Conservation (phyloP, 1,284 basidiomycete genomes). For the Cystobasidiaceae sp. region DNA sequence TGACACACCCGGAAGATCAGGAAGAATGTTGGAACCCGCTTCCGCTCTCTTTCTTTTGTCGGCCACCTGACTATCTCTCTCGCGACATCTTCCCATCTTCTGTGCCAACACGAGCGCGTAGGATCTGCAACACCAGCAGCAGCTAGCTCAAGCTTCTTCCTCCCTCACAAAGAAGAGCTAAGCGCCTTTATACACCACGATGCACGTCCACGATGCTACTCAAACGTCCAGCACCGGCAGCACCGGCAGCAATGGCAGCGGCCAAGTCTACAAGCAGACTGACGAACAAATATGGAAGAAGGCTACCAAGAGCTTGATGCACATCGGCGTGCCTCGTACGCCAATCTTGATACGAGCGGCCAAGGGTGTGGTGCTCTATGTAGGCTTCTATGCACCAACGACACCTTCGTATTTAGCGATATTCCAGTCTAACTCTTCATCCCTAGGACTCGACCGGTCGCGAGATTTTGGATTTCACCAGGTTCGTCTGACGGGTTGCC, state of each 20-base stretch:
- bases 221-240: too few relatives aligned
- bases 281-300: constrained; percentile 27
- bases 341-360: constrained; percentile 12
- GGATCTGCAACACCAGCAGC: neutral
- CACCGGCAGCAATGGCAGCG: neutral
- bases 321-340: constrained; percentile 20
- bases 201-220: too few relatives aligned
- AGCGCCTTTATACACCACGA: too few relatives aligned
- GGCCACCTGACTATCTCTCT: too few relatives aligned
- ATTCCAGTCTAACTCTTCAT: neutral
- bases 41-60: neutral
- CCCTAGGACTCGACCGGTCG: constrained; percentile 40
- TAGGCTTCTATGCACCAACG: neutral
- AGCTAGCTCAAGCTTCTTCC: neutral
- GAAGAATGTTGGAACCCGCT: neutral
- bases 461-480: constrained; percentile 45
- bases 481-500: neutral
- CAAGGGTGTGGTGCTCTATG: constrained; percentile 19
- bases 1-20: too few relatives aligned
- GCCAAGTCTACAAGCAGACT: neutral
- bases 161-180: neutral
- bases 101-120: too few relatives aligned
- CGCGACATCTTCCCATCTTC: too few relatives aligned
- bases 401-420: neutral
- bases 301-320: constrained; percentile 17